These are phyloP conservation scores for Euphorbia schlechtendalii DNA, from an alignment of 441 rosid species.

Conservation along the genomic window DNA sequence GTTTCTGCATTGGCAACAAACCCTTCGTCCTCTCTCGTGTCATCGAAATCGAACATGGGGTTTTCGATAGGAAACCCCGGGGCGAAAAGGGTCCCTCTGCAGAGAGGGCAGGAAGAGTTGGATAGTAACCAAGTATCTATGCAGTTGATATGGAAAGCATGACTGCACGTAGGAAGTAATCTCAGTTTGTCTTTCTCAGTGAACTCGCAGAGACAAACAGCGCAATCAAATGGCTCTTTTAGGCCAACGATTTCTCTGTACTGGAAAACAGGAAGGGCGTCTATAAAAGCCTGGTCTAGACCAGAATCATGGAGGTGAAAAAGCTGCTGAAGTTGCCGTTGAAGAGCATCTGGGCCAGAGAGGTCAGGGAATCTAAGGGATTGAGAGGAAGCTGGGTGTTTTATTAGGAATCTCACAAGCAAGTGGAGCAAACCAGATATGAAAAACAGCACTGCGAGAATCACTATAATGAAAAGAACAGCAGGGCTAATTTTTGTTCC, in stretches of 20 bases:
- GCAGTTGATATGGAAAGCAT: constrained; percentile 65
- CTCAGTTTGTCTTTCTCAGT: constrained; percentile 53
- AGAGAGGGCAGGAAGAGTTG: constrained; percentile 72
- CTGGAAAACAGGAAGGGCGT: constrained; percentile 59
- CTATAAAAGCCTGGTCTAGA: constrained; percentile 55
- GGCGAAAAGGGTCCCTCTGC: constrained; percentile 46
- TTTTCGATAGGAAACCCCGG: constrained; percentile 27
- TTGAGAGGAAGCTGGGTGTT: constrained; percentile 56
- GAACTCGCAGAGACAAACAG: constrained; percentile 68
- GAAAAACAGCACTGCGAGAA: constrained; percentile 66
- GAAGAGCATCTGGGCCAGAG: constrained; percentile 40
- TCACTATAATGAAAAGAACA: constrained; percentile 57
- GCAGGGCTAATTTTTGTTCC: constrained; percentile 66
- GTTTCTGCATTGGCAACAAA: constrained; percentile 26
- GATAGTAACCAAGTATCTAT: constrained; percentile 77
- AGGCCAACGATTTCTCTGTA: constrained; percentile 49
- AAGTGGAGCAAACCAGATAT: constrained; percentile 75
- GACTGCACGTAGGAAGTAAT: constrained; percentile 61
- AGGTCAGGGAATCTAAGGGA: constrained; percentile 37
- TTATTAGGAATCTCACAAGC: constrained; percentile 68
- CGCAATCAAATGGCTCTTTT: constrained; percentile 65
- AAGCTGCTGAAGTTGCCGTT: constrained; percentile 71
- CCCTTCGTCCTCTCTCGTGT: constrained; percentile 30
- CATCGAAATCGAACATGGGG: constrained; percentile 26
- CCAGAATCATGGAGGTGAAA: constrained; percentile 68